phyloP scores from a whole-genome alignment of 2,329 filamentous ascomycete species.

The Fusarium penzigii region DNA sequence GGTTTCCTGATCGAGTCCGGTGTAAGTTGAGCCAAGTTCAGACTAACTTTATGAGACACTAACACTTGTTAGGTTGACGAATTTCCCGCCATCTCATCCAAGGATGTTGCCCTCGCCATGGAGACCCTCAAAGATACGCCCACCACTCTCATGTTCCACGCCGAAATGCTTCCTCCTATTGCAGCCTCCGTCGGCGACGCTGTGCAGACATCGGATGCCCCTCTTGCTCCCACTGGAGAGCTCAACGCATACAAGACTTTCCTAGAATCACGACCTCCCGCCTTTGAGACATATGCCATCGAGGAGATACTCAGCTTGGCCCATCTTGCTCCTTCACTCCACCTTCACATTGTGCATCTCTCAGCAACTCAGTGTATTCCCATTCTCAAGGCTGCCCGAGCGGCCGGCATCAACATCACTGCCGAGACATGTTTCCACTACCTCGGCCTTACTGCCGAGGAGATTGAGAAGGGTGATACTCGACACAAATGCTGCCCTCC shows the following conservation, averaged over 20 bases:
- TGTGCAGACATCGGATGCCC: constrained; percentile 68
- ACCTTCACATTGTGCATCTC: constrained; percentile 91
- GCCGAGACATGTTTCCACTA: constrained; percentile 98
- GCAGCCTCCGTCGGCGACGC: constrained; percentile 76
- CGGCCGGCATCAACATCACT: constrained; percentile 78
- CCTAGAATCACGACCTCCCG: constrained; percentile 82
- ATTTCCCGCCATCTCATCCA: constrained; percentile 84
- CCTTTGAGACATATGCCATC: constrained; percentile 90
- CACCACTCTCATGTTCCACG: constrained; percentile 98
- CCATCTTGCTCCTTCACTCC: constrained; percentile 75
- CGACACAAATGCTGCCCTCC: constrained; percentile 95
- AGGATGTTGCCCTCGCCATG: constrained; percentile 81
- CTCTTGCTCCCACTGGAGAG: constrained; percentile 69
- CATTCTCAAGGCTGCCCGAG: constrained; percentile 71
- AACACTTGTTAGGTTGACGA: constrained; percentile 72
- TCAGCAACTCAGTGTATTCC: constrained; percentile 89
- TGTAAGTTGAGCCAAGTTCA: constrained; percentile 54
- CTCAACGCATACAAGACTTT: constrained; percentile 85
- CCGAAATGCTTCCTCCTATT: constrained; percentile 95
- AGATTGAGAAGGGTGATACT: constrained; percentile 82
- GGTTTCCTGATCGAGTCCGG: constrained; percentile 97
- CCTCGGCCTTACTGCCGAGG: constrained; percentile 79
- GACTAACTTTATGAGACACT: constrained; percentile 3
- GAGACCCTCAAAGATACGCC: constrained; percentile 74
- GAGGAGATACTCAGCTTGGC: constrained; percentile 83